Evolutionary conservation across 1,139 yeast genomes (phyloP), one percentile per base, ranked within the genome.

Genomic region (Magnusiomyces suaveolens): DNA sequence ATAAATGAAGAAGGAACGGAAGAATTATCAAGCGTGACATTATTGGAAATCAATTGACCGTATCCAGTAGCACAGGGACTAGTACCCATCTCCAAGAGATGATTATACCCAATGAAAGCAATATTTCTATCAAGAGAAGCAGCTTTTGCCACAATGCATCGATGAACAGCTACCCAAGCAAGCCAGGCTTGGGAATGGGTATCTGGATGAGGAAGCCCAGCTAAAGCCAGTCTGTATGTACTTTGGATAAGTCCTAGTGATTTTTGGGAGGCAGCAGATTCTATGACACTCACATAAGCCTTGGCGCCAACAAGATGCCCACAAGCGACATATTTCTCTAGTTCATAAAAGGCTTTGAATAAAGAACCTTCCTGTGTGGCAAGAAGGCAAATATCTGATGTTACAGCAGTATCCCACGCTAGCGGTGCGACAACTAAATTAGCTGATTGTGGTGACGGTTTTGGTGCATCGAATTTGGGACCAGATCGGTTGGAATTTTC

Each of bases 31-130:
- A 38, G 8, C 8, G 18, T 16, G 4, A 38, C 46, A 43, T 43
- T 43, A 52, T 62, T 59, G n/a, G 66, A 56, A 51, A 74, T 67
- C 36, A 70, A 57, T 46, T 66, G 66, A 1, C 68, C 72, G 52
- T 71, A 74, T 1, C 72, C 72, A 26, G 66, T 60, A 10, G 74
- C 72, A 54, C 68, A 67, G 1, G 76, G 76, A 32, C 60, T 58
- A 2, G 68, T 62, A 6, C 72, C 71, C 56, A 69, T 61, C 8
- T 62, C 66, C 10, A 61, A 48, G 44, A 74, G 60, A 46, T 62
- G 62, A n/a, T 57, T 46, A 52, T 66, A 64, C 1, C 71, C 71
- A 2, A 54, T 55, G 8, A 52, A 48, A 1, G 71, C 71, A 24
- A 66, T 52, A 1, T 55, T 52, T 29, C 54, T 57, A 36, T 67